Conservation (phyloP, 2,329 filamentous ascomycete species). For the Metarhizium sp. region DNA sequence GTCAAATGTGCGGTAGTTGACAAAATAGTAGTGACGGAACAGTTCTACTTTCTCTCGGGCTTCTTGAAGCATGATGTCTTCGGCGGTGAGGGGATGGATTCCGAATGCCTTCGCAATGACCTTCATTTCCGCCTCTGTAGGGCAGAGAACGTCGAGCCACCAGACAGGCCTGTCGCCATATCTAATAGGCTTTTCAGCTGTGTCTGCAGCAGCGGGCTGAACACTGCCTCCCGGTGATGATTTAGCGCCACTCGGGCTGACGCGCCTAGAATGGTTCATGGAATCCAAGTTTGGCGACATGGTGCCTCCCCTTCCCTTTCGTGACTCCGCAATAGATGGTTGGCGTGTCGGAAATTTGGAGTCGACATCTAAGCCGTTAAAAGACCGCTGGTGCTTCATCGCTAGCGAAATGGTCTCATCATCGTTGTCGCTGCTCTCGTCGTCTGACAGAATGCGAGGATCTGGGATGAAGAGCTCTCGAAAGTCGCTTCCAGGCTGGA, state of each 20-base stretch:
- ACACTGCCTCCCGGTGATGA: conserved; percentile 24
- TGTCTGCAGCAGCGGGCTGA: conserved; percentile 9
- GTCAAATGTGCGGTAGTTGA: conserved; percentile 97
- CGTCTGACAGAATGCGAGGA: conserved; percentile 64
- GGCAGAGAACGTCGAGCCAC: conserved; percentile 89
- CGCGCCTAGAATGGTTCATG: conserved; percentile 31
- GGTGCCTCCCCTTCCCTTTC: conserved; percentile 13
- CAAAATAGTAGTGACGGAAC: conserved; percentile 96
- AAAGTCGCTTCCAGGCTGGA: conserved; percentile 78
- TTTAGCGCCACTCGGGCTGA: conserved; percentile 36
- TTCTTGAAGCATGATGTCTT: conserved; percentile 97
- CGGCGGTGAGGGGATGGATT: conserved; percentile 88
- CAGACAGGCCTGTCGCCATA: conserved; percentile 84
- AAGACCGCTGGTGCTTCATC: conserved; percentile 14
- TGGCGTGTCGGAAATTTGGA: conserved; percentile 37
- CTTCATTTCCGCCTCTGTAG: conserved; percentile 93
- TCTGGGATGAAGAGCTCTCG: conserved; percentile 86
- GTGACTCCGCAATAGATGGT: conserved; percentile 29
- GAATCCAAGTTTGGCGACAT: conserved; percentile 21
- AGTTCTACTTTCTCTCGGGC: conserved; percentile 96
- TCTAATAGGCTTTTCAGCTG: conserved; percentile 36
- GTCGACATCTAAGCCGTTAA: conserved; percentile 24
- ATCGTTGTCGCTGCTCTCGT: conserved; percentile 56
- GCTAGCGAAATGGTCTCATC: conserved; percentile 20
- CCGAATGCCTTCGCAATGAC: conserved; percentile 85